Base-by-base conservation (phyloP, 176 grass and related monocot genomes). In the Hordeum vulgare region DNA sequence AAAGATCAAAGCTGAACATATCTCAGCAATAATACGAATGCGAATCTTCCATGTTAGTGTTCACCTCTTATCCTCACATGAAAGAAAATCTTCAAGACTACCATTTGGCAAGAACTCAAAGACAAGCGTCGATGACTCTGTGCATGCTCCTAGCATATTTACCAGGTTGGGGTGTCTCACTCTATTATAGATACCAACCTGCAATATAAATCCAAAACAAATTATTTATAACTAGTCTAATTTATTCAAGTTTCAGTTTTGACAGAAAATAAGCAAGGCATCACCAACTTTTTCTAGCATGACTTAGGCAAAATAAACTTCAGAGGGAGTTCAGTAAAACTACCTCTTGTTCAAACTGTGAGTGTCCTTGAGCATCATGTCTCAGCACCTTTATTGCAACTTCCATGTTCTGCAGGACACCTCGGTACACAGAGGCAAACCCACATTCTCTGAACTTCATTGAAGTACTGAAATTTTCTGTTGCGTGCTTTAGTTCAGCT, bases 91-190 rank as follows among this genome's bases (percentile, higher is more conserved):
- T 78, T 88, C 80, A 42, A 88, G 86, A 39, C 56, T 88, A 41
- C 86, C 86, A 41, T 88, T 88, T 78, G 85, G 54, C 35, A 88
- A 71, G 80, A 83, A 78, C 74, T 88, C 86, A 40, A 78, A 88
- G 9, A 88, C 86, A 63, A 83, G 74, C 40, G 80, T 39, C 37
- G 65, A 78, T 31, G 74, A 39, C 28, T 83, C 80, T 18, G 18
- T 51, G 80, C 86, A 83, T 28, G 86, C 41, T 78, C 86, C 80
- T 72, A 88, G 23, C 3, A 88, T 29, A 34, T 74, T 83, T 40
- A 88, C 80, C 18, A 83, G 64, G 56, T 83, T 74, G 71, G 80
- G 80, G 12, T 88, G 86, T 68, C 86, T 83, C 80, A 88, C 86
- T 49, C 80, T 83, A 82, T 74, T 83, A 24, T 83, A 65, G 73